These are phyloP conservation scores for Discostella pseudostelligera DNA, from an alignment of 108 stramenopile genomes.

Conservation along the genomic window DNA sequence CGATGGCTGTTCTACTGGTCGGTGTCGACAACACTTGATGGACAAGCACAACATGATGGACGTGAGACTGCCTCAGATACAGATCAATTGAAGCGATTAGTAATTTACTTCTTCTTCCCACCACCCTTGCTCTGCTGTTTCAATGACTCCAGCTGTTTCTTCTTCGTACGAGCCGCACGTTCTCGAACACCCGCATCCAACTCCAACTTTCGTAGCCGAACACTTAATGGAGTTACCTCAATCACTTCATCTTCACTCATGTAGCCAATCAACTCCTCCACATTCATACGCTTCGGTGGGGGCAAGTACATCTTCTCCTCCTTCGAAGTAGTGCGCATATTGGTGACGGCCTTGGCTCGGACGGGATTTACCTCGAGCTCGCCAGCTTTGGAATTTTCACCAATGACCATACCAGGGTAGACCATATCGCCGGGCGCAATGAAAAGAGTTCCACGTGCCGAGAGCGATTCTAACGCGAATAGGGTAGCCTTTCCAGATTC, in stretches of 20 bases:
- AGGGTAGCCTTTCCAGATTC: slow-evolving; percentile 85
- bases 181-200: slow-evolving; percentile 72
- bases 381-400: slow-evolving; percentile 72
- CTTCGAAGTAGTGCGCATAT: slow-evolving; percentile 91
- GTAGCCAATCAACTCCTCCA: slow-evolving; percentile 96
- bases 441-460: slow-evolving; percentile 89
- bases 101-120: slow-evolving; percentile 24
- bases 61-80: no score
- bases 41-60: no score
- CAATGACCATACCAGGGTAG: slow-evolving; percentile 96
- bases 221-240: slow-evolving; percentile 90
- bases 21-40: no score
- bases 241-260: slow-evolving; percentile 94
- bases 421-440: slow-evolving; percentile 85
- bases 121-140: slow-evolving; percentile 23
- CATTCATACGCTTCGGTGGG: slow-evolving; percentile 80
- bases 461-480: slow-evolving; percentile 76
- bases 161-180: slow-evolving; percentile 59
- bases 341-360: slow-evolving; percentile 86
- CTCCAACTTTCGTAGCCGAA: slow-evolving; percentile 87
- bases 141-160: slow-evolving; percentile 60
- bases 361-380: slow-evolving; percentile 91
- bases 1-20: no score
- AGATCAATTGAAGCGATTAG: not conserved
- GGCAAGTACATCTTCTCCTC: slow-evolving; percentile 86